Percentiles rank a stretch among this genome's conserved stretches.
phyloP scores from a whole-genome alignment of 148 eudicot genomes.

The Rhododendron henanense region DNA sequence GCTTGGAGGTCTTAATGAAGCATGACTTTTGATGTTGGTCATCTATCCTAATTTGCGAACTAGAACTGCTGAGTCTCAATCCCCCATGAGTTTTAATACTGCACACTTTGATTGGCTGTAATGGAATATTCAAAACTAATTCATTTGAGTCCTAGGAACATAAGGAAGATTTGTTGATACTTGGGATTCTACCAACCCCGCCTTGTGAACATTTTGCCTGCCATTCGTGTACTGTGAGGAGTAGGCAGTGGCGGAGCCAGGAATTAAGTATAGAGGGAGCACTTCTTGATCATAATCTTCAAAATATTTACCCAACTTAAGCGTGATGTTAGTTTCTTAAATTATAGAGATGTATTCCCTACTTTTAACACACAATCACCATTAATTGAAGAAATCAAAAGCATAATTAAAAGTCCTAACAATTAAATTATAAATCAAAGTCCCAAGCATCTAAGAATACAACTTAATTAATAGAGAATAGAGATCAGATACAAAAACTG shows the following conservation, averaged over 20 bases:
- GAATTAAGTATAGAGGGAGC: too few species aligned
- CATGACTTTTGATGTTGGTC: background rate
- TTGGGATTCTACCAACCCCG: background rate
- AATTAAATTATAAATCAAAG: too few species aligned
- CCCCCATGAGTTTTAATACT: background rate
- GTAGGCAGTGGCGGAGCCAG: background rate
- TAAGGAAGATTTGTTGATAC: background rate
- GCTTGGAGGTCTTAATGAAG: background rate
- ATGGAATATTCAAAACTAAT: background rate
- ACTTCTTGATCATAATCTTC: too few species aligned
- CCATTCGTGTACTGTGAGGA: background rate
- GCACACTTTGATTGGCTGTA: background rate
- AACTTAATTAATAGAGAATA: too few species aligned
- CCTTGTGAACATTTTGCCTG: background rate
- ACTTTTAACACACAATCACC: too few species aligned
- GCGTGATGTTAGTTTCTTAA: too few species aligned
- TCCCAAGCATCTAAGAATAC: too few species aligned
- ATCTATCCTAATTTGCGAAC: background rate
- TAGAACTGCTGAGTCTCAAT: background rate
- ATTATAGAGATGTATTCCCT: too few species aligned
- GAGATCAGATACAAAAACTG: too few species aligned
- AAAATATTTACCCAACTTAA: too few species aligned
- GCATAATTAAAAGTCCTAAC: too few species aligned
- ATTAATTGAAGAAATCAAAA: too few species aligned
- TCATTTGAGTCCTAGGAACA: background rate